Conservation (phyloP, 1,284 basidiomycete genomes). For the Phylloporus sp. region DNA sequence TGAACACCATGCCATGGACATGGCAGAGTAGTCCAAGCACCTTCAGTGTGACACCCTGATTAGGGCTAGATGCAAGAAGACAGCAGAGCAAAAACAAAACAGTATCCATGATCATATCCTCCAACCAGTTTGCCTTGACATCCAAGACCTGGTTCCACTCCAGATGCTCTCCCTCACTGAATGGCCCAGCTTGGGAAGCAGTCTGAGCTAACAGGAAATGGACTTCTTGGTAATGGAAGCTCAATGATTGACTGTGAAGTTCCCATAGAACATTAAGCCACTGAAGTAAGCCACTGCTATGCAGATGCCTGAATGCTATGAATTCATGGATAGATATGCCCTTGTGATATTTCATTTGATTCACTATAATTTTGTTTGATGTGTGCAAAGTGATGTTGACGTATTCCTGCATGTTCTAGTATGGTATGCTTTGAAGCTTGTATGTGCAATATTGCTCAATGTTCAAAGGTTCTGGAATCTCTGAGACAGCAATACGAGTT, state of each 20-base stretch:
- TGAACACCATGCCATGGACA: not conserved
- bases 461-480: slow-evolving; percentile 14
- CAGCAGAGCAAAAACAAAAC: slow-evolving; percentile 15
- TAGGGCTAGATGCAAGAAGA: slow-evolving; percentile 2
- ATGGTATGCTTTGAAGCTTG: slow-evolving; percentile 36
- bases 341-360: not conserved
- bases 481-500: slow-evolving; percentile 12
- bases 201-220: slow-evolving; percentile 11
- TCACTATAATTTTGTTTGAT: slow-evolving; percentile 37
- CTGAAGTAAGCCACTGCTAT: slow-evolving; percentile 47
- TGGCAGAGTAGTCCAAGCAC: not conserved
- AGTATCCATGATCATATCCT: slow-evolving; percentile 11
- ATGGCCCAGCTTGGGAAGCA: slow-evolving; percentile 36
- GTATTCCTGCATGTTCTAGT: slow-evolving; percentile 42
- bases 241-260: slow-evolving; percentile 40
- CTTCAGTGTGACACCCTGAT: not conserved
- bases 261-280: slow-evolving; percentile 54
- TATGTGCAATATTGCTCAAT: slow-evolving; percentile 36
- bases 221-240: slow-evolving; percentile 43
- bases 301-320: slow-evolving; percentile 45
- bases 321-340: slow-evolving; percentile 48
- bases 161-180: slow-evolving; percentile 3
- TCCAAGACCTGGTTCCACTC: slow-evolving; percentile 27
- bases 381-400: slow-evolving; percentile 42
- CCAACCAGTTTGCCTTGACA: slow-evolving; percentile 6